Percentiles rank a stretch among this genome's conserved stretches.
These are phyloP conservation scores for Hansenula lynferdii DNA, from an alignment of 1,139 yeast genomes.

Conservation along the genomic window DNA sequence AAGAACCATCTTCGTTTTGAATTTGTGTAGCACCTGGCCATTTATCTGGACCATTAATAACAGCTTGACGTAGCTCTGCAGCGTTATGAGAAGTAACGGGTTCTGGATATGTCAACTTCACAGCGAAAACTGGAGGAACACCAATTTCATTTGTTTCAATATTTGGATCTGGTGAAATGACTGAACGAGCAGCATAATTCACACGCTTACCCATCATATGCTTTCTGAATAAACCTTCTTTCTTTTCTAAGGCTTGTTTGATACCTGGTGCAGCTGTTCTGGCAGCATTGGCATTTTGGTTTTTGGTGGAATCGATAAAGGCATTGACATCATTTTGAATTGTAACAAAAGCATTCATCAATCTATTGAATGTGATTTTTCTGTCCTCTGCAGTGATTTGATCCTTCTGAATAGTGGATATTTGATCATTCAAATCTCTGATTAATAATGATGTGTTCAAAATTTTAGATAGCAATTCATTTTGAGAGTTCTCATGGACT, in stretches of 20 bases:
- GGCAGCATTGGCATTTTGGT: conserved; percentile 58
- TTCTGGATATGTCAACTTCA: conserved; percentile 93
- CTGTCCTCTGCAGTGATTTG: conserved; percentile 63
- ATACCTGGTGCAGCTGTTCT: conserved; percentile 88
- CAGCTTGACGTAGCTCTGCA: conserved; percentile 88
- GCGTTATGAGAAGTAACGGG: conserved; percentile 96
- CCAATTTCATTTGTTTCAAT: conserved; percentile 97
- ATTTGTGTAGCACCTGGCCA: conserved; percentile 99
- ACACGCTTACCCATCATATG: conserved; percentile 99
- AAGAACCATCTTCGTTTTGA: conserved; percentile 93
- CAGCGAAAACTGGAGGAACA: conserved; percentile 98
- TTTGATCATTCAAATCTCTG: conserved; percentile 84
- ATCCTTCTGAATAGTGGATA: conserved; percentile 56
- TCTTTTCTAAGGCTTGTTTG: conserved; percentile 96
- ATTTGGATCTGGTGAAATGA: conserved; percentile 98
- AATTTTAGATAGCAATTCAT: conserved; percentile 77
- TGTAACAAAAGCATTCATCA: conserved; percentile 93
- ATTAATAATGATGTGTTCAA: conserved; percentile 77
- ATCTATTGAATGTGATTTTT: conserved; percentile 74
- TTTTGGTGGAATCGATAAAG: conserved; percentile 87
- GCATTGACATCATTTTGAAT: conserved; percentile 95
- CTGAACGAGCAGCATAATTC: conserved; percentile 97
- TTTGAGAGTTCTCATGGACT: conserved; percentile 90
- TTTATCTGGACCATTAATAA: conserved; percentile 91
- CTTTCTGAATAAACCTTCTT: conserved; percentile 96